A percentile compares a stretch with the other conserved stretches of the same genome.
Conservation (phyloP, 169 alveolate genomes). For the Cryptosporidium canis region DNA sequence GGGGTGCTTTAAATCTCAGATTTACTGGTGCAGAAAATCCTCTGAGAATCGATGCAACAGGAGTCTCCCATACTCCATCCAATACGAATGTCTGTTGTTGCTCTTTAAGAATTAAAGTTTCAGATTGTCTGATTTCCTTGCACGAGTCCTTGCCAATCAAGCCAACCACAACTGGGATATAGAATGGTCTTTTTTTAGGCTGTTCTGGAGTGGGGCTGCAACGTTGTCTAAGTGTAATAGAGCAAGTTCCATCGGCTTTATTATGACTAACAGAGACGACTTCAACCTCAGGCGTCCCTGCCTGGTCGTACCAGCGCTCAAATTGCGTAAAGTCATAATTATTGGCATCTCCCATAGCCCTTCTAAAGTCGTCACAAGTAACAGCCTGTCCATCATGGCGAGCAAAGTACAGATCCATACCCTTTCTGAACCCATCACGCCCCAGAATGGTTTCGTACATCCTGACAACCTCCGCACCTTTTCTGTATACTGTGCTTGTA, state of each 20-base stretch:
- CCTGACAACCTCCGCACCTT: slow-evolving; percentile 95
- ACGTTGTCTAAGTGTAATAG: slow-evolving; percentile 82
- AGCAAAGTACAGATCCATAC: slow-evolving; percentile 89
- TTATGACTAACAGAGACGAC: slow-evolving; percentile 48
- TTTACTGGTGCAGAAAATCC: slow-evolving; percentile 92
- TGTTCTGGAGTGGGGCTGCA: slow-evolving; percentile 89
- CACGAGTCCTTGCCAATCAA: slow-evolving; percentile 81
- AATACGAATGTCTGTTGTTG: slow-evolving; percentile 82
- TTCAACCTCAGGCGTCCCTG: slow-evolving; percentile 81
- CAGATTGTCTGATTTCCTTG: slow-evolving; percentile 77
- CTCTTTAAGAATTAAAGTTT: slow-evolving; percentile 79
- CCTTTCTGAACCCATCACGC: slow-evolving; percentile 89
- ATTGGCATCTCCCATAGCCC: slow-evolving; percentile 90
- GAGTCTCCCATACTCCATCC: slow-evolving; percentile 81
- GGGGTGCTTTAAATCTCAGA: slow-evolving; percentile 81
- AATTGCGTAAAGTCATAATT: slow-evolving; percentile 85
- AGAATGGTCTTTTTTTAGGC: slow-evolving; percentile 85
- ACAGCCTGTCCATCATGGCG: slow-evolving; percentile 92
- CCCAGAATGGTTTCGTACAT: slow-evolving; percentile 93
- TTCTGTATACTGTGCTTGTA: slow-evolving; percentile 92
- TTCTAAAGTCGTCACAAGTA: slow-evolving; percentile 93
- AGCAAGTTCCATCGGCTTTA: slow-evolving; percentile 75
- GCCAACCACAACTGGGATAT: slow-evolving; percentile 89
- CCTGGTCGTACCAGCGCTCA: slow-evolving; percentile 90
- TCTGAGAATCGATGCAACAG: slow-evolving; percentile 87